These are phyloP conservation scores for Suillus plorans DNA, from an alignment of 768 basidiomycete species.

Conservation along the genomic window DNA sequence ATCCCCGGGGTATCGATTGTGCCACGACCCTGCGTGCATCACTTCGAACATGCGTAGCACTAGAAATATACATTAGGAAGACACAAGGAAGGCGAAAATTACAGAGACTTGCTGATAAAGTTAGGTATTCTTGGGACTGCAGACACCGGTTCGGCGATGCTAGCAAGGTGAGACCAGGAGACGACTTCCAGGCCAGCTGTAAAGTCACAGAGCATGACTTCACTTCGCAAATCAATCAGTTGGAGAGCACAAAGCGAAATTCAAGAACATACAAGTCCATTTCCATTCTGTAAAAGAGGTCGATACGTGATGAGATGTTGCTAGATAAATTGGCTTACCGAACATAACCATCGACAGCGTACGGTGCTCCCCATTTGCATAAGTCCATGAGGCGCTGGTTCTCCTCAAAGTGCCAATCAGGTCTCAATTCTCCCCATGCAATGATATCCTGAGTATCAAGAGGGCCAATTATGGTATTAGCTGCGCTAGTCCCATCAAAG, in stretches of 20 bases:
- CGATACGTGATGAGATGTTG: background rate
- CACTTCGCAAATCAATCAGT: conserved; percentile 27
- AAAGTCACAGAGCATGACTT: conserved; percentile 51
- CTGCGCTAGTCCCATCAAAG: conserved; percentile 32
- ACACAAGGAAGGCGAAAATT: background rate
- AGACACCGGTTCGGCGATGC: background rate
- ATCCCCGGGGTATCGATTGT: conserved; percentile 27
- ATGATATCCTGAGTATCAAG: conserved; percentile 48
- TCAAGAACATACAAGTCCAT: conserved; percentile 43
- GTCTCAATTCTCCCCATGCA: conserved; percentile 35
- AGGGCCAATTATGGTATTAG: conserved; percentile 29
- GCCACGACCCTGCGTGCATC: conserved; percentile 22
- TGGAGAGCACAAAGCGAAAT: background rate
- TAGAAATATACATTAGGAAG: background rate
- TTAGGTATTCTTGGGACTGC: background rate
- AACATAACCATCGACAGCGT: conserved; percentile 41
- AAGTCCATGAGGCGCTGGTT: conserved; percentile 34
- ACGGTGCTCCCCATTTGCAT: conserved; percentile 44
- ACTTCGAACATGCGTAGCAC: conserved; percentile 12
- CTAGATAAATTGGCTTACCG: background rate
- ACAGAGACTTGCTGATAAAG: background rate
- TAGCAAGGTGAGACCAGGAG: conserved; percentile 28
- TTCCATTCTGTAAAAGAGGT: conserved; percentile 39
- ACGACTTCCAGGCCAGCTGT: conserved; percentile 36
- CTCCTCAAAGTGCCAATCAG: conserved; percentile 28